These are phyloP conservation scores for Neurospora pannonica DNA, from an alignment of 495 filamentous ascomycete genomes.

Conservation along the genomic window DNA sequence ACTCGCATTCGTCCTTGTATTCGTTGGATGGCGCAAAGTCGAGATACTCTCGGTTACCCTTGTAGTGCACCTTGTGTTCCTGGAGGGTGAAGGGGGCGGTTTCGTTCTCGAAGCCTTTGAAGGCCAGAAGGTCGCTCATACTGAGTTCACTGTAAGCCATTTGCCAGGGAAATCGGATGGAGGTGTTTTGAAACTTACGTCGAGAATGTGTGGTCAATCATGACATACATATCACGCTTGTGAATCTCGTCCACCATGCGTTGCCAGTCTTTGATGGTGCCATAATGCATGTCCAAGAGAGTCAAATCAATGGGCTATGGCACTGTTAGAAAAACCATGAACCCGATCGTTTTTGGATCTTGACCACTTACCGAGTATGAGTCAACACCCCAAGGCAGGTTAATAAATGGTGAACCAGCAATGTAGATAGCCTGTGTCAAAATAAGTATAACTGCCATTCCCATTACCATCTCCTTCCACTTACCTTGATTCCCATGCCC, in stretches of 20 bases:
- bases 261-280: conserved; percentile 50
- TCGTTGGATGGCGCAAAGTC: conserved; percentile 49
- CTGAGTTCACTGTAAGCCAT: conserved; percentile 1
- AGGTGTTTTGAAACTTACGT: conserved; percentile 25
- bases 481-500: conserved; percentile 58
- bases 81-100: conserved; percentile 43
- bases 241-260: conserved; percentile 56
- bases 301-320: conserved; percentile 48
- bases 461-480: background rate
- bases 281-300: conserved; percentile 23
- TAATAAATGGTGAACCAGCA: conserved; percentile 45
- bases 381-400: conserved; percentile 40
- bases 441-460: background rate
- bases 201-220: conserved; percentile 62
- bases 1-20: conserved; percentile 52
- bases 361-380: conserved; percentile 36
- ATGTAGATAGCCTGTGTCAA: conserved; percentile 53
- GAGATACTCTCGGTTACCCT: conserved; percentile 45
- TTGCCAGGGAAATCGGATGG: background rate
- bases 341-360: background rate
- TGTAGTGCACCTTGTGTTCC: conserved; percentile 49
- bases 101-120: conserved; percentile 47
- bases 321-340: conserved; percentile 2
- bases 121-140: conserved; percentile 50
- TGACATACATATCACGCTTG: conserved; percentile 60